These are phyloP conservation scores for Vitis hybrid DNA, from an alignment of 177 flowering plant species.

Conservation along the genomic window DNA sequence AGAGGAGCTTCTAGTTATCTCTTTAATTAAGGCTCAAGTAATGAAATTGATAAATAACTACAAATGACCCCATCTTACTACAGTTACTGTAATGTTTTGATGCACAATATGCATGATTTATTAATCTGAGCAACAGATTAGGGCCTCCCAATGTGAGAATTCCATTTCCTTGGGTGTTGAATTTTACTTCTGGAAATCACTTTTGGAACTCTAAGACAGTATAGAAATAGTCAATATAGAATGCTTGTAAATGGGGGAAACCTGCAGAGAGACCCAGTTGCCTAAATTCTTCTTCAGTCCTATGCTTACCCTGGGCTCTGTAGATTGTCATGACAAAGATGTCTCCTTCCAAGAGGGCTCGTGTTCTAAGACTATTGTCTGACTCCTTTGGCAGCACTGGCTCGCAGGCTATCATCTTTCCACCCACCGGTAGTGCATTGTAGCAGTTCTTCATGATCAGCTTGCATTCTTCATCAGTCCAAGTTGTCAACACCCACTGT, in stretches of 20 bases:
- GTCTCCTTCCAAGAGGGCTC: conserved; percentile 69
- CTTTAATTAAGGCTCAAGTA: too few species aligned
- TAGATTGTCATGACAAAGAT: conserved; percentile 78
- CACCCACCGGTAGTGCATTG: conserved; percentile 62
- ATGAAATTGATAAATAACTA: not conserved
- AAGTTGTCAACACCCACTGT: conserved; percentile 77
- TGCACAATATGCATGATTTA: too few species aligned
- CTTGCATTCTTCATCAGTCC: conserved; percentile 75
- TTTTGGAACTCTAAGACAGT: conserved; percentile 64
- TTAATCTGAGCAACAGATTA: not conserved
- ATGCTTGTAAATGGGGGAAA: conserved; percentile 45
- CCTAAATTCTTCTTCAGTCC: conserved; percentile 65
- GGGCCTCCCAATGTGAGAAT: too few species aligned
- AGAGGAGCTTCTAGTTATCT: too few species aligned
- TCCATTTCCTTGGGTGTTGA: not conserved
- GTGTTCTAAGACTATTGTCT: conserved; percentile 60
- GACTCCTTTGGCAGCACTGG: conserved; percentile 64
- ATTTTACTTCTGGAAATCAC: conserved; percentile 18
- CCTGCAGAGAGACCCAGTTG: conserved; percentile 59
- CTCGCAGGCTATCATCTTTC: conserved; percentile 78
- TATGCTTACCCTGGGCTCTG: conserved; percentile 62
- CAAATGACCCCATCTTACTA: not conserved
- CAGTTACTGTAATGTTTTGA: too few species aligned
- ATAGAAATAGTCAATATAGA: conserved; percentile 60
- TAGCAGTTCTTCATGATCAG: conserved; percentile 62